Evolutionary conservation across 2,329 filamentous ascomycete species (phyloP), one percentile per base, ranked within the genome.

Genomic region (Phaeophleospora eucalypticola): DNA sequence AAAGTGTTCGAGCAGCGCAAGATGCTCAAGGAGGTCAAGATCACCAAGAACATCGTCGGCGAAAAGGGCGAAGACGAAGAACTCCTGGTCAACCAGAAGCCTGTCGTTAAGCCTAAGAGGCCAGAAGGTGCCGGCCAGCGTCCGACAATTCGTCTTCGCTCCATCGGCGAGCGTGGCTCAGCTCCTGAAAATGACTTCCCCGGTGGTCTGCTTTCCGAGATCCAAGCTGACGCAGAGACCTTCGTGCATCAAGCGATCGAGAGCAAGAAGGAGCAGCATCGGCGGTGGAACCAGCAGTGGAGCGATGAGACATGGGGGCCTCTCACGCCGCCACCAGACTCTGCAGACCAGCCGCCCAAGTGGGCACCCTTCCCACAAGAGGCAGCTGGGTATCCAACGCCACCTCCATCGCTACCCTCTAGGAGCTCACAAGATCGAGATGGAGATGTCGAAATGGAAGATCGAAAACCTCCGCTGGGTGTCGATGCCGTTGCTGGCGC

Each of bases 61-160:
- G 87, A 95, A 61, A 94, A 93, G 71, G 84, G 82, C 58, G 87
- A 95, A 62, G 93, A 97, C 62, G 91, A 97, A 61, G 89, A 96
- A 66, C 79, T 95, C 32, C 71, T 76, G 62, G 84, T 95, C 72
- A 94, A 95, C 71, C 87, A 93, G 68, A 95, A 93, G 81, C 50
- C 67, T 41, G 59, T 65, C 29, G 60, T 61, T 24, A 67, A 71
- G 52, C 59, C 54, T 77, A 86, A 69, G 78, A 81, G 63, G 72
- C 60, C 64, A 15, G 66, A 81, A 48, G 78, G 78, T 52, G 74
- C 79, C 43, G 83, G 86, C 59, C 71, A 87, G 53, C 86, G 87
- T 52, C 81, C 87, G 44, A 73, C 73, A 56, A 63, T 68, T 40
- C 62, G 65, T n/a, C 63, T 72, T 37, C 68, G 51, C 49, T 68